Evolutionary conservation across 2,329 filamentous ascomycete genomes (phyloP), one percentile per base, ranked within the genome.

Genomic region (Cladosporium sp.): DNA sequence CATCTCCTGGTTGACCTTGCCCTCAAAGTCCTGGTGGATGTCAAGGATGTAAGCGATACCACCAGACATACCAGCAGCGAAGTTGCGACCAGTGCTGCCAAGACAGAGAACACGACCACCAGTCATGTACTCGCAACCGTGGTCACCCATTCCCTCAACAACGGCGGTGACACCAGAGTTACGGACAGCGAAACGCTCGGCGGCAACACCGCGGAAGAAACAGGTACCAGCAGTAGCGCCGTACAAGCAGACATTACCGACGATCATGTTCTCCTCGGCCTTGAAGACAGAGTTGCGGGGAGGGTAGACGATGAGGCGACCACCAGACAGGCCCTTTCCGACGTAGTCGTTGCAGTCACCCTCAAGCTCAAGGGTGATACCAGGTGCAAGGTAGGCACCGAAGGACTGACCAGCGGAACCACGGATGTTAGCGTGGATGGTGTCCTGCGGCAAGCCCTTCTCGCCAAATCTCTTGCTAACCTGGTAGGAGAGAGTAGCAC

Each of bases 51-150:
- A 98, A 21, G 93, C 93, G 74, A 98, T 97, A 84, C 94, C 94
- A 76, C 94, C 94, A 75, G 93, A 97, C 94, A 98, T 98, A 84
- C 94, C 94, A 68, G 94, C 94, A 73, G 93, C 94, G 76, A 98
- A 98, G 84, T 98, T 98, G 73, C 94, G 93, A 55, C 94, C 94
- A 76, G 93, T 97, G 74, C 87, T 88, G 66, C 94, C 94, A 57
- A 98, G 86, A 74, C 96, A 86, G 69, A 98, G 83, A 60, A 97
- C 85, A 76, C 93, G 92, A 76, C 94, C 94, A 77, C 94, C 94
- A 74, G 94, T 97, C 94, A 98, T 98, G 86, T 98, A 98, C 84
- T 98, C 94, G 77, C 93, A 97, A 69, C 92, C 91, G 78, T 98
- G 94, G 79, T 98, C 94, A 84, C 94, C 94, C 70, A 96, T 87